Evolutionary conservation across 2,329 filamentous ascomycete genomes (phyloP), one percentile per base, ranked within the genome.

Genomic region (Nothopassalora personata): DNA sequence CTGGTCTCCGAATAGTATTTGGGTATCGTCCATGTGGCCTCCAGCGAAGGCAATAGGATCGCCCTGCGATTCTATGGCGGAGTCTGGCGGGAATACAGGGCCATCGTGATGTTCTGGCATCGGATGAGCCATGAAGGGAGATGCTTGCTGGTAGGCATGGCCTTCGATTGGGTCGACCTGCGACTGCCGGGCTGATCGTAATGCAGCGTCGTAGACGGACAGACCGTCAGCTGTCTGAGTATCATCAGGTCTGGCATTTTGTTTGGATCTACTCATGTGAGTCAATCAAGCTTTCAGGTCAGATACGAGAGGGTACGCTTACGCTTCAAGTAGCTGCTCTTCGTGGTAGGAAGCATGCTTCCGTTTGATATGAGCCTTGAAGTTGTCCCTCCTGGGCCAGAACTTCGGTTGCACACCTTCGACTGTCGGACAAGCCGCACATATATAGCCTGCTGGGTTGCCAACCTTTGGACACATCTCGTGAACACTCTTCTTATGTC

Each of bases 341-440:
- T 66, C 64, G 27, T 62, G 54, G 54, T 33, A 58, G 10, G 62
- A 43, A 1, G 58, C 30, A 47, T 96, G 91, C 67, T 90, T 84
- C 10, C 87, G 83, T 53, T 76, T 79, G 49, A 96, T 80, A 70
- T 97, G 92, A 36, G 87, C 85, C 61, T 86, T 86, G 72, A 96
- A 96, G 69, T 97, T 97, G 73, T 97, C 92, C 53, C 86, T 79
- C 23, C 92, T 83, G 0, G 88, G 87, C 90, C 90, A 96, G 36
- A 81, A 76, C 71, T 95, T 96, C 33, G 46, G 28, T 1, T 77
- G 77, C 61, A 79, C 86, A 27, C 75, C 78, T 23, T 75, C 68
- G 6, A 74, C 73, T 5, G 82, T 75, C 53, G 79, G 79, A 70
- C 89, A 94, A 57, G 79, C 81, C 64, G 81, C 90, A 43, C 78